Evolutionary conservation across 2,329 filamentous ascomycete genomes (phyloP).

Genomic region (Diaporthe caulivora): DNA sequence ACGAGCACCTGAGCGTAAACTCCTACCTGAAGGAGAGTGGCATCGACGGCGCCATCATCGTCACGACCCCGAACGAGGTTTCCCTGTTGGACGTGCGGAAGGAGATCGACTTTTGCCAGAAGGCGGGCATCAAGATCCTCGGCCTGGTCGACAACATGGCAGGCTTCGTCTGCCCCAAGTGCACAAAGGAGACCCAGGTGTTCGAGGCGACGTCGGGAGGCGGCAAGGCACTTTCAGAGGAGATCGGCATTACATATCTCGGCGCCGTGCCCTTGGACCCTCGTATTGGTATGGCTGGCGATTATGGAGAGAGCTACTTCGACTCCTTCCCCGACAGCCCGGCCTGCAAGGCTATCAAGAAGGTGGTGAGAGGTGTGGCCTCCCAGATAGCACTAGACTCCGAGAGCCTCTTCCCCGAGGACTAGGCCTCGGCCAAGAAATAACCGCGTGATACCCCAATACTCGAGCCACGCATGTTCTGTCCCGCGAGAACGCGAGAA

Average conservation of each 20-base stretch:
- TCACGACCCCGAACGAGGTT: conserved; percentile 96
- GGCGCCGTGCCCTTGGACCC: conserved; percentile 93
- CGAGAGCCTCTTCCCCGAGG: conserved; percentile 63
- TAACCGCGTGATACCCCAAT: conserved; percentile 34
- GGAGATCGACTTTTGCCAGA: conserved; percentile 97
- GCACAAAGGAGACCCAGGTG: conserved; percentile 84
- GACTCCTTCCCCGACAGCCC: conserved; percentile 94
- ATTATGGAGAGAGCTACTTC: conserved; percentile 97
- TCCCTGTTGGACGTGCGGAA: conserved; percentile 92
- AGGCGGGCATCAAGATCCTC: conserved; percentile 89
- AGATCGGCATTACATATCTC: conserved; percentile 89
- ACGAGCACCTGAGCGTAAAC: conserved; percentile 96
- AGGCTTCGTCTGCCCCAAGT: conserved; percentile 95
- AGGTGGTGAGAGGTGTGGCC: conserved; percentile 81
- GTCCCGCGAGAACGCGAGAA: conserved; percentile 10
- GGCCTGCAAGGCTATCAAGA: conserved; percentile 83
- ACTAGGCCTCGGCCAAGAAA: conserved; percentile 42
- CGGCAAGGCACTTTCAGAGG: conserved; percentile 81
- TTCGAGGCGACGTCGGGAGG: conserved; percentile 94
- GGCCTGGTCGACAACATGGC: conserved; percentile 99
- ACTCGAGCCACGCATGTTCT: conserved; percentile 26
- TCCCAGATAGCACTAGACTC: conserved; percentile 73
- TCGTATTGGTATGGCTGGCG: conserved; percentile 94
- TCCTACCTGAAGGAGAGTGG: conserved; percentile 90
- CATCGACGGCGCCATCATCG: conserved; percentile 91